Conservation (phyloP, 2,329 filamentous ascomycete genomes). For the Clonostachys sp. region DNA sequence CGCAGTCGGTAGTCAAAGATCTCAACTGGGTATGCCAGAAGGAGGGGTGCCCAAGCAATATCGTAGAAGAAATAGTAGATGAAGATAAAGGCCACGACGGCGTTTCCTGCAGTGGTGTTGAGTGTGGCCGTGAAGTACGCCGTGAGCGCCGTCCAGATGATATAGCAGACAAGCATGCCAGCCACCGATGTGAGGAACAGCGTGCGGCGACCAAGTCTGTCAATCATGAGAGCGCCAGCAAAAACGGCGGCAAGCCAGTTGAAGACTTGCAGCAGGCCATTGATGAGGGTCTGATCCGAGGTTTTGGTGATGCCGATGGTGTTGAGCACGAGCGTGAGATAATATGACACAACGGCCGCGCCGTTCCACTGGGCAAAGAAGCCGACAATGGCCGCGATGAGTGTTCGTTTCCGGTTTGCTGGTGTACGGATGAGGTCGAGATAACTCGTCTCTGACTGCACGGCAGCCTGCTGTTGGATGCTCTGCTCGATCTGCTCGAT, state of each 20-base stretch:
- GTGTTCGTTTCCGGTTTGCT: constrained; percentile 13
- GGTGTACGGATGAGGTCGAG: constrained; percentile 8
- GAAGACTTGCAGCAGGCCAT: constrained; percentile 21
- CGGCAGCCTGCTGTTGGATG: too few species aligned
- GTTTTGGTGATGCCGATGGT: constrained; percentile 27
- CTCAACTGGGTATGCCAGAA: constrained; percentile 39
- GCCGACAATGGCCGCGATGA: constrained; percentile 10
- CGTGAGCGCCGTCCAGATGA: constrained; percentile 33
- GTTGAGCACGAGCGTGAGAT: constrained; percentile 30
- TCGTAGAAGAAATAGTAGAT: constrained; percentile 13
- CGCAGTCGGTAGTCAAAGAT: constrained; percentile 27
- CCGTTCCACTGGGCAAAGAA: constrained; percentile 3
- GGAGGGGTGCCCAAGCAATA: constrained; percentile 28
- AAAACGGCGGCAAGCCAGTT: constrained; percentile 25
- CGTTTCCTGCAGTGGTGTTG: constrained; percentile 8
- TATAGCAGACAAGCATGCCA: constrained; percentile 26
- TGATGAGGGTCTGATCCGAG: constrained; percentile 21
- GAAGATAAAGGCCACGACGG: constrained; percentile 32
- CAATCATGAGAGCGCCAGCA: constrained; percentile 24
- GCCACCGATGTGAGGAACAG: constrained; percentile 28
- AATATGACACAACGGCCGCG: constrained; percentile 22
- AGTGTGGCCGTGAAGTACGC: constrained; percentile 15
- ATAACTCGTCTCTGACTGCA: neutral
- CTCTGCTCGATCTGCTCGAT: constrained; percentile 13
- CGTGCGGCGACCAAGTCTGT: constrained; percentile 30